phyloP scores from a whole-genome alignment of 164 flowering plant species.

The Brasenia schreberi region DNA sequence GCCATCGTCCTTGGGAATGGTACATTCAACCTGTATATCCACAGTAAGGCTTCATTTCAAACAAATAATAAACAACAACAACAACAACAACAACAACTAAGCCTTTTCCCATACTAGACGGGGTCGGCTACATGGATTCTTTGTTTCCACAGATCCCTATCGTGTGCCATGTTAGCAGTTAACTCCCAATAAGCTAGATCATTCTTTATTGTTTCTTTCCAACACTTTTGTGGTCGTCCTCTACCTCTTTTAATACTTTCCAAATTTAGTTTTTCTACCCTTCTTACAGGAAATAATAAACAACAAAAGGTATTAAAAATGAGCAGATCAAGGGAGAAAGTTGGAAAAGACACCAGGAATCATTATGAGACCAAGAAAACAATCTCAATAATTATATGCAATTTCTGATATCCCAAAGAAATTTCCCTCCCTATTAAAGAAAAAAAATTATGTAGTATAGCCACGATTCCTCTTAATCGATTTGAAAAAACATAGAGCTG shows the following conservation, averaged over 20 bases:
- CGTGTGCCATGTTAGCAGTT: too few relatives aligned
- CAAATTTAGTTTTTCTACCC: too few relatives aligned
- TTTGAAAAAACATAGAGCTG: background rate
- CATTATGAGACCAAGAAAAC: background rate
- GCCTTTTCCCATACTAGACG: too few relatives aligned
- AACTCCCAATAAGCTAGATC: too few relatives aligned
- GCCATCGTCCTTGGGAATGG: conserved; percentile 95
- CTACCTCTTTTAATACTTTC: too few relatives aligned
- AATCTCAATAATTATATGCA: background rate
- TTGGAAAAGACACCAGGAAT: background rate
- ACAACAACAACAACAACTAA: too few relatives aligned
- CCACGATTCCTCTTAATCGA: background rate
- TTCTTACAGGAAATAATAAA: too few relatives aligned
- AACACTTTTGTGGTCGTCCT: too few relatives aligned
- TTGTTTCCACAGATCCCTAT: too few relatives aligned
- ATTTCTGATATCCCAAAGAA: background rate
- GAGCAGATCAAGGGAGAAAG: background rate
- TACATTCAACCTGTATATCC: conserved; percentile 73
- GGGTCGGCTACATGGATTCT: too few relatives aligned
- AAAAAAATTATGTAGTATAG: background rate
- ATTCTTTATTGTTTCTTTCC: too few relatives aligned
- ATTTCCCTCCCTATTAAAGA: background rate
- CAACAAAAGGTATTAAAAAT: background rate
- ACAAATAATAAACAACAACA: background rate
- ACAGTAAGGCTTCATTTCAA: background rate